phyloP scores from a whole-genome alignment of 495 filamentous ascomycete genomes.

The Copromyces sp. region DNA sequence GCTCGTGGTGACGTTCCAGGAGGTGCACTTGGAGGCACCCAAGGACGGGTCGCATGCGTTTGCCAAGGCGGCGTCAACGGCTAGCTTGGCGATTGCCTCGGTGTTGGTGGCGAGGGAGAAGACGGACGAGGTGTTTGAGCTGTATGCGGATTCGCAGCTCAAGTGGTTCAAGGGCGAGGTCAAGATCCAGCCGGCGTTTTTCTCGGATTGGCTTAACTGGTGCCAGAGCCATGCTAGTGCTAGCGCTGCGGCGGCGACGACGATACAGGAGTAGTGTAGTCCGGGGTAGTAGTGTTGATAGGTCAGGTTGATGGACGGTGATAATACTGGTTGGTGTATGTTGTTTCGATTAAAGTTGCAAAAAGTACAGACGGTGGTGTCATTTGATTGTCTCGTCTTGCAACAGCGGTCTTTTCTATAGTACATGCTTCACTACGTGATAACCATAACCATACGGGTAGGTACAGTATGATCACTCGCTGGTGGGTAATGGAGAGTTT shows the following conservation, averaged over 20 bases:
- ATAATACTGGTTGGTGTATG: background rate
- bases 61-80: constrained; percentile 37
- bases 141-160: constrained; percentile 38
- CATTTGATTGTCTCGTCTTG: background rate
- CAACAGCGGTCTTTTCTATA: too few species aligned
- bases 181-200: constrained; percentile 41
- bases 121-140: constrained; percentile 14
- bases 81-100: constrained; percentile 38
- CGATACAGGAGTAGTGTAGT: constrained; percentile 1
- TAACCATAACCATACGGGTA: too few species aligned
- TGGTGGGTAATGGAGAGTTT: too few species aligned
- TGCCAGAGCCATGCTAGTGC: constrained; percentile 39
- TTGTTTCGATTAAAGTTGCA: background rate
- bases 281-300: background rate
- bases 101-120: constrained; percentile 19
- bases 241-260: constrained; percentile 2
- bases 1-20: constrained; percentile 47
- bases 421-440: too few species aligned
- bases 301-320: background rate
- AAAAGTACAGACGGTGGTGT: background rate
- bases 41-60: constrained; percentile 45
- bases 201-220: constrained; percentile 48
- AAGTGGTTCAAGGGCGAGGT: constrained; percentile 32
- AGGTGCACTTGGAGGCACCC: constrained; percentile 62
- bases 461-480: too few species aligned